Evolutionary conservation across 2,329 filamentous ascomycete species (phyloP).

Genomic region (Aspergillus quadrilineatus): DNA sequence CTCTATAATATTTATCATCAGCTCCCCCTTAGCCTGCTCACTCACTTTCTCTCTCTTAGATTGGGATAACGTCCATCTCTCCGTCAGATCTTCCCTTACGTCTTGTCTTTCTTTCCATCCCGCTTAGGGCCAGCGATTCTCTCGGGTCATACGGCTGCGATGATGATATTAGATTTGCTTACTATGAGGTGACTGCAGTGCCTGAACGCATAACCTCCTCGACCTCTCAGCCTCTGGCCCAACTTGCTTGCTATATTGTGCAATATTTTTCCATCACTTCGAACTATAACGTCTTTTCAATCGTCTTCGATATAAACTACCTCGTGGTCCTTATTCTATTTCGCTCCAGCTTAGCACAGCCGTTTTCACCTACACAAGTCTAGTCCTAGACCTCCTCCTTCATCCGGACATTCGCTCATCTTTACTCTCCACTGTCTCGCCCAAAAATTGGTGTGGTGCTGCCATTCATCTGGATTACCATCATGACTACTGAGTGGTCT

Average conservation of each 20-base stretch:
- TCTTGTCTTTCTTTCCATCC: slow-evolving; percentile 2
- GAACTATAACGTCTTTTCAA: neutral
- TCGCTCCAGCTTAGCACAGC: neutral
- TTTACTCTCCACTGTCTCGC: neutral
- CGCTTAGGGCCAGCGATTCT: neutral
- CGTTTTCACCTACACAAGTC: neutral
- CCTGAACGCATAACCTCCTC: neutral
- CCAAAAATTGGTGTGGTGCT: neutral
- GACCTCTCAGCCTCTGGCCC: neutral
- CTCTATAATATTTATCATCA: slow-evolving; percentile 7
- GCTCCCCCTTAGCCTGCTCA: neutral
- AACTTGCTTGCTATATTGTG: slow-evolving; percentile 2
- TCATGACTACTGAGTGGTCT: slow-evolving; percentile 62
- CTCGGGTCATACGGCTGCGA: slow-evolving; percentile 1
- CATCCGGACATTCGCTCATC: neutral
- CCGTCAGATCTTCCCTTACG: neutral
- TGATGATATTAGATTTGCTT: slow-evolving; percentile 14
- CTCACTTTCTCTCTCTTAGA: neutral
- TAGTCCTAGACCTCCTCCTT: neutral
- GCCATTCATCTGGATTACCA: neutral
- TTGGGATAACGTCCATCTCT: neutral
- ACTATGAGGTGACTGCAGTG: slow-evolving; percentile 16
- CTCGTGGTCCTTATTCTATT: no score
- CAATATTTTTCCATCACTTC: slow-evolving; percentile 3
- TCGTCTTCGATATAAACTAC: neutral